phyloP scores from a whole-genome alignment of 2,329 filamentous ascomycete species.

The Talaromyces sp. region DNA sequence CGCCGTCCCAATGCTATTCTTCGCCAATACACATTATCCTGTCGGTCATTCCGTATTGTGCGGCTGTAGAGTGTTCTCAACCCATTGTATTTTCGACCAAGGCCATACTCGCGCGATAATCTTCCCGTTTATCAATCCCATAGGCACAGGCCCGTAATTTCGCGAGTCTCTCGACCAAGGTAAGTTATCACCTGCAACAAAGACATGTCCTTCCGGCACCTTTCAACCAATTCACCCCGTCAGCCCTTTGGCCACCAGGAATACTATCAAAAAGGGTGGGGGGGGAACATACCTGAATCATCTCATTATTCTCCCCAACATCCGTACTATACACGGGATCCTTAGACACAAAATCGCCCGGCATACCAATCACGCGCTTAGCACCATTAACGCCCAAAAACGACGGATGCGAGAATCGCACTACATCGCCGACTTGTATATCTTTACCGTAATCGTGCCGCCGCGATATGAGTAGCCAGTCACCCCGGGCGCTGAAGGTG shows the following conservation, averaged over 20 bases:
- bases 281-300: constrained; percentile 46
- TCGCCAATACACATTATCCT: not conserved
- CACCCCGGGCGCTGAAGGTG: constrained; percentile 64
- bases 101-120: constrained; percentile 54
- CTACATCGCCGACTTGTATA: constrained; percentile 73
- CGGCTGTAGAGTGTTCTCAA: constrained; percentile 34
- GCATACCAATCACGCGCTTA: constrained; percentile 75
- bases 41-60: not conserved
- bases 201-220: constrained; percentile 90
- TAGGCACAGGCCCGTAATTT: constrained; percentile 75
- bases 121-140: constrained; percentile 80
- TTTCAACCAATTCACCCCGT: constrained; percentile 34
- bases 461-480: constrained; percentile 65
- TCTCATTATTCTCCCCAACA: constrained; percentile 31
- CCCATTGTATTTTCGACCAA: constrained; percentile 31
- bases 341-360: constrained; percentile 52
- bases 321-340: constrained; percentile 35
- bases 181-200: constrained; percentile 84
- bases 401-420: constrained; percentile 71
- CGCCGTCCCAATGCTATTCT: constrained; percentile 7
- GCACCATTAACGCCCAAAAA: constrained; percentile 57
- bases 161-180: constrained; percentile 80
- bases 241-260: no score
- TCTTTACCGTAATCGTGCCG: constrained; percentile 63
- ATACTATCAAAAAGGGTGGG: no score